phyloP scores from a whole-genome alignment of 441 rosid genomes.

The Gossypium aridum region DNA sequence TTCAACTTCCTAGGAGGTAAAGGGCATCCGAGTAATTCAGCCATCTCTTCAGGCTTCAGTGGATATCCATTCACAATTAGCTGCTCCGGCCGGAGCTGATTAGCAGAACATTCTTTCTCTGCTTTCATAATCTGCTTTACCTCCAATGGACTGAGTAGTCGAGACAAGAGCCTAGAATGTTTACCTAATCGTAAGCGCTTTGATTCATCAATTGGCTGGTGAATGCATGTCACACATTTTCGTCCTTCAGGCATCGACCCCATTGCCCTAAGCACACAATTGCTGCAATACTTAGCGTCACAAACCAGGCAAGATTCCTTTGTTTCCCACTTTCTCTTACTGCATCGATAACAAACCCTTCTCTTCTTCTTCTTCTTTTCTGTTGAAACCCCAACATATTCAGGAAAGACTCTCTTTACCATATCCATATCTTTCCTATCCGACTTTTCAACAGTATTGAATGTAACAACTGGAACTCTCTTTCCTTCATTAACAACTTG shows the following conservation, averaged over 20 bases:
- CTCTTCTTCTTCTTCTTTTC: slow-evolving; percentile 51
- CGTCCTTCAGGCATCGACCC: slow-evolving; percentile 99
- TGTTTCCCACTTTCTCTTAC: slow-evolving; percentile 86
- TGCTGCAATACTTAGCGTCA: slow-evolving; percentile 86
- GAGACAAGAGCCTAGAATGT: slow-evolving; percentile 64
- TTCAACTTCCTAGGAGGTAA: slow-evolving; percentile 84
- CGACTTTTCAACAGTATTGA: slow-evolving; percentile 53
- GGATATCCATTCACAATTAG: slow-evolving; percentile 75
- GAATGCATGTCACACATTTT: slow-evolving; percentile 85
- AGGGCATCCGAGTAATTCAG: slow-evolving; percentile 71
- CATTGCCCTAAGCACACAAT: slow-evolving; percentile 95
- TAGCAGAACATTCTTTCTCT: slow-evolving; percentile 93
- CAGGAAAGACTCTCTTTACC: slow-evolving; percentile 46
- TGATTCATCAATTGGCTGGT: slow-evolving; percentile 82
- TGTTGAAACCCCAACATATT: slow-evolving; percentile 54
- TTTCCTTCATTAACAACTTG: slow-evolving; percentile 37
- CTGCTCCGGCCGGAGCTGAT: slow-evolving; percentile 96
- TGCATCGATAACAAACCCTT: slow-evolving; percentile 67
- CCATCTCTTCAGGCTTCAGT: slow-evolving; percentile 89
- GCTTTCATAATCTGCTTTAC: slow-evolving; percentile 98
- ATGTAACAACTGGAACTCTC: slow-evolving; percentile 71
- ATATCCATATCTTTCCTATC: slow-evolving; percentile 43
- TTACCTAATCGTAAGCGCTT: slow-evolving; percentile 73
- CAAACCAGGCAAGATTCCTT: slow-evolving; percentile 95
- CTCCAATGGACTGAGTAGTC: slow-evolving; percentile 89